These are phyloP conservation scores for Lumnitzera littorea DNA, from an alignment of 345 rosid species.

Conservation along the genomic window DNA sequence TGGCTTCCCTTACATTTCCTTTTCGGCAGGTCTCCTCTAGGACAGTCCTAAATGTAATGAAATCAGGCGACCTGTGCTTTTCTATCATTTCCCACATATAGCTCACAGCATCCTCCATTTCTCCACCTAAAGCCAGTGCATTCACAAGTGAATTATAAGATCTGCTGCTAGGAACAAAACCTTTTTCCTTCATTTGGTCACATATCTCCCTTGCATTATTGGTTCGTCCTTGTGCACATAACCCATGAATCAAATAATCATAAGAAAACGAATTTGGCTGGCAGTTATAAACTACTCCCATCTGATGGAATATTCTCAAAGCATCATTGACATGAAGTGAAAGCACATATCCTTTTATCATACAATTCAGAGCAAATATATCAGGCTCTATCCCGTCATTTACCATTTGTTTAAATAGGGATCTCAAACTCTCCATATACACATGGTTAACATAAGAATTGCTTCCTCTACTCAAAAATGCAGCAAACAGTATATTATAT, in stretches of 20 bases:
- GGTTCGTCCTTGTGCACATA: slow-evolving; percentile 82
- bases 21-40: slow-evolving; percentile 70
- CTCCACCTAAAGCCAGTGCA: slow-evolving; percentile 73
- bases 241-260: slow-evolving; percentile 76
- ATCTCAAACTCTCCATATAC: slow-evolving; percentile 76
- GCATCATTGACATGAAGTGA: slow-evolving; percentile 93
- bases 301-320: slow-evolving; percentile 82
- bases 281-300: slow-evolving; percentile 64
- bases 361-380: slow-evolving; percentile 47
- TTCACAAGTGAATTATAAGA: slow-evolving; percentile 77
- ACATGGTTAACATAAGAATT: slow-evolving; percentile 64
- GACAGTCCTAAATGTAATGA: slow-evolving; percentile 56
- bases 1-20: slow-evolving; percentile 48
- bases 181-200: slow-evolving; percentile 67
- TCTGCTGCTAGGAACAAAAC: slow-evolving; percentile 61
- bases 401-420: slow-evolving; percentile 78
- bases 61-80: slow-evolving; percentile 50
- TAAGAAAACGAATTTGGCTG: slow-evolving; percentile 70
- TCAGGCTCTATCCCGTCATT: slow-evolving; percentile 79
- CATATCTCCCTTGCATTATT: slow-evolving; percentile 64
- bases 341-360: slow-evolving; percentile 83
- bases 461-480: slow-evolving; percentile 64
- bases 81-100: slow-evolving; percentile 77
- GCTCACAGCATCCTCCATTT: slow-evolving; percentile 46
- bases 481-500: slow-evolving; percentile 66